Evolutionary conservation across 2,329 filamentous ascomycete genomes (phyloP).

Genomic region (Saccharata proteae): DNA sequence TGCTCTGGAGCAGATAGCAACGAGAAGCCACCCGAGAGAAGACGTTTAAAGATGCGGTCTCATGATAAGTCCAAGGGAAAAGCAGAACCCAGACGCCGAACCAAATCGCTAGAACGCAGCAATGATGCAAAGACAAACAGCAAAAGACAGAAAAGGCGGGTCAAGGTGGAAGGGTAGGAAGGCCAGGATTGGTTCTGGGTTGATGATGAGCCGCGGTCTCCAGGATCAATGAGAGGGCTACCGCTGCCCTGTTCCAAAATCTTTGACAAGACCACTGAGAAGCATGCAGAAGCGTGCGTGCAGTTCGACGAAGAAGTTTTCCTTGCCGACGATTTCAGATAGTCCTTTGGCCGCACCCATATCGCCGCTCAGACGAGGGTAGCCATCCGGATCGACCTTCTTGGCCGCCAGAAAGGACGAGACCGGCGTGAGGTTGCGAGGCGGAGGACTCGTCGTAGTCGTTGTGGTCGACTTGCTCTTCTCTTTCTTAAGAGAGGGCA

Average conservation of each 20-base stretch:
- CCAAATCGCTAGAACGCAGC: no score
- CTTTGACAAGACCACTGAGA: constrained; percentile 26
- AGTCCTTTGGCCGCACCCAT: constrained; percentile 41
- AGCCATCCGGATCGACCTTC: constrained; percentile 43
- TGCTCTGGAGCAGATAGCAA: no score
- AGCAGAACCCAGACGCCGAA: no score
- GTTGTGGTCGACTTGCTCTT: constrained; percentile 19
- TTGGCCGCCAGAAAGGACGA: constrained; percentile 48
- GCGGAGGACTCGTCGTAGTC: constrained; percentile 17
- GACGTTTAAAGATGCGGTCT: no score
- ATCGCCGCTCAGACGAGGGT: constrained; percentile 39
- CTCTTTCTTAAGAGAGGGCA: constrained; percentile 14
- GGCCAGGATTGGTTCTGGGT: no score
- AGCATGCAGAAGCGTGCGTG: constrained; percentile 39
- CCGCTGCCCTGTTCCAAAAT: constrained; percentile 22
- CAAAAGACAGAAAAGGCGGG: no score
- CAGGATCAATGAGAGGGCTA: no score
- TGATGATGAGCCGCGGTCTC: no score
- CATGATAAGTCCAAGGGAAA: no score
- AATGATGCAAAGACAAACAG: no score
- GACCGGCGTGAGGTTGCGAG: constrained; percentile 40
- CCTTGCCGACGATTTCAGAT: constrained; percentile 47
- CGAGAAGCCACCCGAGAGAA: no score
- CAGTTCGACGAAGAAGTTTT: constrained; percentile 45
- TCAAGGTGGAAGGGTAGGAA: no score